Evolutionary conservation across 345 rosid species (phyloP), one percentile per base, ranked within the genome.

Genomic region (Eutrema yunnanense): DNA sequence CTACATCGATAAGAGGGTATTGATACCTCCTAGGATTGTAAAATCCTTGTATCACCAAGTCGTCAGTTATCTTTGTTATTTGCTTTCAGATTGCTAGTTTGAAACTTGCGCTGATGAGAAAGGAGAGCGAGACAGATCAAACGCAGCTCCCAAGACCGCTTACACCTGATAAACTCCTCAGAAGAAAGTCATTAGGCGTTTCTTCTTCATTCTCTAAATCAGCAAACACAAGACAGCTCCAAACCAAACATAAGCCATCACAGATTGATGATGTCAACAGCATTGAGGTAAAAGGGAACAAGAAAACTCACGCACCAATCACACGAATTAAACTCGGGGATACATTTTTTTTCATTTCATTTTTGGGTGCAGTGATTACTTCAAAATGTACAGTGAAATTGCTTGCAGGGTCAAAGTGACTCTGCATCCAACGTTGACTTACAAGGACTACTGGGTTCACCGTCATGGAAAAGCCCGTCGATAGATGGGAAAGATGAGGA

Each of bases 71-170:
- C 7, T 16, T 72, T 58, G 54, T 34, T 55, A 13, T 46, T 40
- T 34, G 14, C 36, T 69, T 83, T 48, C 81, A 93, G 98, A 84
- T 90, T 65, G 85, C 85, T 30, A 83, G 76, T 71, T 85, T 89
- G 47, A 92, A 90, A 81, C 85, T 83, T 49, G 93, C 97, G 10
- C 74, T 90, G 62, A 87, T 86, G 6, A 86, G 80, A 73, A 89
- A 83, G 75, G 97, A 87, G 5, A 87, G 74, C 33, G 82, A 81
- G 41, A 30, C 67, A 6, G 86, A 83, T 72, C 80, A 63, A 33
- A 42, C 62, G 37, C 86, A 80, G 59, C 72, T 50, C 62, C 74
- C 86, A 71, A 83, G 65, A 32, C 68, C 88, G 14, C 66, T 75
- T 71, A 87, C 85, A 80, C 84, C 86, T 14, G 93, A 87, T 30